Evolutionary conservation across 2,329 filamentous ascomycete genomes (phyloP).

Genomic region (Dothideomycetes sp.): DNA sequence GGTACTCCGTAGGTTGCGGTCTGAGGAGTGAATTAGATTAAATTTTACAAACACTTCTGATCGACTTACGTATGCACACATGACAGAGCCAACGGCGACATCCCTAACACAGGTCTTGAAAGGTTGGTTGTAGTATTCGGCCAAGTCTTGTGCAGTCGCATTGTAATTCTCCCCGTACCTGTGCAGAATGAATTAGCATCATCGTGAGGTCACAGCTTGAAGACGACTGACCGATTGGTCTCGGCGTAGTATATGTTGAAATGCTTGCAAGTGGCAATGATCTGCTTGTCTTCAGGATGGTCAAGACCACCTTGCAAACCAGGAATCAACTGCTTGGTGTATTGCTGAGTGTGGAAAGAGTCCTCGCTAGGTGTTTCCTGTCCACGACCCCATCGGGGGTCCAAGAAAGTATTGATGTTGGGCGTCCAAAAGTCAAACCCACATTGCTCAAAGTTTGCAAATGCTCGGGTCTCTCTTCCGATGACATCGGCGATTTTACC

Average conservation of each 20-base stretch:
- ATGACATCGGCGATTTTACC: slow-evolving; percentile 48
- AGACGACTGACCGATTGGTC: background rate
- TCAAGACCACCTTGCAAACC: slow-evolving; percentile 26
- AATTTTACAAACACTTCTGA: slow-evolving; percentile 38
- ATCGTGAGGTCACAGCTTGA: no score
- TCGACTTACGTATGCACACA: slow-evolving; percentile 43
- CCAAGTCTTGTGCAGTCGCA: slow-evolving; percentile 45
- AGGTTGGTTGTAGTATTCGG: slow-evolving; percentile 58
- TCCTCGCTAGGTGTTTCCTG: slow-evolving; percentile 18
- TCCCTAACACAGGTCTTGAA: slow-evolving; percentile 47
- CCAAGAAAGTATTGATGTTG: slow-evolving; percentile 55
- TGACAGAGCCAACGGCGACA: slow-evolving; percentile 38
- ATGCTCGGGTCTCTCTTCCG: slow-evolving; percentile 54
- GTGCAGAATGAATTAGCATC: no score
- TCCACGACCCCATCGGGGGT: slow-evolving; percentile 34
- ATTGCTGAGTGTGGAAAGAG: slow-evolving; percentile 26
- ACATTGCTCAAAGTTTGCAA: slow-evolving; percentile 49
- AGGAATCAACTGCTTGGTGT: slow-evolving; percentile 26
- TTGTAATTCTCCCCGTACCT: slow-evolving; percentile 15
- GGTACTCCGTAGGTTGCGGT: slow-evolving; percentile 59
- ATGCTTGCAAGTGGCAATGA: slow-evolving; percentile 41
- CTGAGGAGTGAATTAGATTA: background rate
- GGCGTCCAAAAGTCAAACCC: slow-evolving; percentile 56
- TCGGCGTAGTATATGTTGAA: slow-evolving; percentile 20
- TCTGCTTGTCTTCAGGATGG: slow-evolving; percentile 27